Evolutionary conservation across 441 rosid genomes (phyloP).

Genomic region (Metrosideros polymorpha): DNA sequence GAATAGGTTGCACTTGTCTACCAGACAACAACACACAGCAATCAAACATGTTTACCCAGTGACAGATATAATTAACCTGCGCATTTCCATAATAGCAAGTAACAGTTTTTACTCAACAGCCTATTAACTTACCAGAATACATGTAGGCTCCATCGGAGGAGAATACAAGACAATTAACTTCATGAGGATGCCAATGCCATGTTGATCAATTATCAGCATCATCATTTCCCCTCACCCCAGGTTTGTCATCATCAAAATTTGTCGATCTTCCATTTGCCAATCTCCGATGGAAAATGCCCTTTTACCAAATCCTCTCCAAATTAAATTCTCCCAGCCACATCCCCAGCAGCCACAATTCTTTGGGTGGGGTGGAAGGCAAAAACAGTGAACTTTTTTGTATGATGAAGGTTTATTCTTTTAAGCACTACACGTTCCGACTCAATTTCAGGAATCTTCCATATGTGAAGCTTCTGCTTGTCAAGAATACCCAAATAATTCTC

Average conservation of each 20-base stretch:
- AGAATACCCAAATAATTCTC: slow-evolving; percentile 57
- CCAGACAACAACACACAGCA: neutral
- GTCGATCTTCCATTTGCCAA: slow-evolving; percentile 10
- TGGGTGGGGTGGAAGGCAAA: slow-evolving; percentile 85
- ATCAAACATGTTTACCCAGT: neutral
- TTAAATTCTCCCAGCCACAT: slow-evolving; percentile 83
- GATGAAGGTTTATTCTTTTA: slow-evolving; percentile 69
- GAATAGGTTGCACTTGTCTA: neutral
- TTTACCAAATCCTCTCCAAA: slow-evolving; percentile 85
- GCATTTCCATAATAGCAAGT: neutral
- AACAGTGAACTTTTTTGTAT: slow-evolving; percentile 55
- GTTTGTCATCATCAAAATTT: slow-evolving; percentile 53
- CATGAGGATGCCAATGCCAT: slow-evolving; percentile 95
- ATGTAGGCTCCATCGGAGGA: slow-evolving; percentile 95
- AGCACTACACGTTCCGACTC: slow-evolving; percentile 30
- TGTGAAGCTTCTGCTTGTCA: slow-evolving; percentile 41
- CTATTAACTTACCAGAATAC: slow-evolving; percentile 54
- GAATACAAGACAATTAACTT: slow-evolving; percentile 60
- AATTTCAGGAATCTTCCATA: slow-evolving; percentile 66
- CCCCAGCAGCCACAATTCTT: slow-evolving; percentile 82
- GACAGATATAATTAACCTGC: neutral
- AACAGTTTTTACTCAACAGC: neutral
- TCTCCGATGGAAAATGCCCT: slow-evolving; percentile 27
- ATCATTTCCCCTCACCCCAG: slow-evolving; percentile 85
- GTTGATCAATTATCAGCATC: slow-evolving; percentile 94